phyloP scores from a whole-genome alignment of 1,284 basidiomycete species.

The Ceratobasidium sp. region DNA sequence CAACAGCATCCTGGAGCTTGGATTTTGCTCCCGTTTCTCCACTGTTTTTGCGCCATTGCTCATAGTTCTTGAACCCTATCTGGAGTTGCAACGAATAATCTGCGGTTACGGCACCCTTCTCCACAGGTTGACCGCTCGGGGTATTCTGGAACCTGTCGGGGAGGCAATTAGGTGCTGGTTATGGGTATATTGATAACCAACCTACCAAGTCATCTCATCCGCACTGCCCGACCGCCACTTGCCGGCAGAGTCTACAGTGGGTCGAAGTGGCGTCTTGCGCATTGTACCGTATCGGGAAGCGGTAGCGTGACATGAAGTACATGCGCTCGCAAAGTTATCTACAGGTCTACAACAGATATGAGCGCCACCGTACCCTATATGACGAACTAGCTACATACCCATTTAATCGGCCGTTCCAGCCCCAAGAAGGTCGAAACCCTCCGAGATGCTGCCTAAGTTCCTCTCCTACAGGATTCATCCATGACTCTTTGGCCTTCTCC shows the following conservation, averaged over 20 bases:
- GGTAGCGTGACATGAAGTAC: conserved; percentile 17
- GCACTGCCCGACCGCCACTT: conserved; percentile 19
- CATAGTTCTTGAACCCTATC: conserved; percentile 31
- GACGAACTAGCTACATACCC: no score
- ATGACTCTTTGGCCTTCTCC: conserved; percentile 26
- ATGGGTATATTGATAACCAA: background rate
- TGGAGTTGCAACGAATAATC: conserved; percentile 37
- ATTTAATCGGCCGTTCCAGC: conserved; percentile 39
- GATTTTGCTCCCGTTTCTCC: background rate
- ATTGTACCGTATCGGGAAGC: conserved; percentile 14
- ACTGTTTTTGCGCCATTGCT: background rate
- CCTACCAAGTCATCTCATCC: conserved; percentile 18
- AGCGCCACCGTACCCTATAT: no score
- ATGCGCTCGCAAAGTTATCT: conserved; percentile 19
- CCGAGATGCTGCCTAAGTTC: conserved; percentile 2
- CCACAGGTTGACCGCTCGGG: conserved; percentile 24
- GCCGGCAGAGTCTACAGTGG: conserved; percentile 6
- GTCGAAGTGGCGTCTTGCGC: background rate
- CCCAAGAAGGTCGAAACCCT: conserved; percentile 38
- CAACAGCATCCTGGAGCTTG: background rate
- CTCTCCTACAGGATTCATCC: conserved; percentile 38
- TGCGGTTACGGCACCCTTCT: conserved; percentile 13
- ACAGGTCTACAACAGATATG: conserved; percentile 11
- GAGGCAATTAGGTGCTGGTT: background rate
- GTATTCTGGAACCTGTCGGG: conserved; percentile 31